Conservation (phyloP, 495 filamentous ascomycete species). For the Talaromyces adpressus region DNA sequence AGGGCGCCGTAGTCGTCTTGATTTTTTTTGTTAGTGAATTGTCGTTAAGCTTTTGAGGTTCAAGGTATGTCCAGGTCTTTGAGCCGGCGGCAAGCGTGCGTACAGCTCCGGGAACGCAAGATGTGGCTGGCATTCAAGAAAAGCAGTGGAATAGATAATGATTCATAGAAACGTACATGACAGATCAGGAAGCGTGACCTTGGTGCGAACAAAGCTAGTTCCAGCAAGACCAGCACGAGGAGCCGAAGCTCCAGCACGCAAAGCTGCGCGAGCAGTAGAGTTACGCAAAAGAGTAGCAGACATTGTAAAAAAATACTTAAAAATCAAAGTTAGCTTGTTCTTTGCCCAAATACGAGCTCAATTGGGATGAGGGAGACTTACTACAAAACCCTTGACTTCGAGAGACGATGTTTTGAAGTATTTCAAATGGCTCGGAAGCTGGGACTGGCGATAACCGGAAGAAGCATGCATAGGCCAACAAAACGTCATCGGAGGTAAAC, state of each 20-base stretch:
- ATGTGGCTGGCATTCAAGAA: not conserved
- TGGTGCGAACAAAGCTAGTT: slow-evolving; percentile 72
- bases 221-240: slow-evolving; percentile 53
- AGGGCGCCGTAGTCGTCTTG: slow-evolving; percentile 84
- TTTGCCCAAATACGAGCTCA: not conserved
- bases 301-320: slow-evolving; percentile 28
- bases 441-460: not conserved
- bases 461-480: slow-evolving; percentile 6
- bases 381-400: not conserved
- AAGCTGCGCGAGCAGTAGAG: slow-evolving; percentile 43
- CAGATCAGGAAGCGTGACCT: slow-evolving; percentile 93
- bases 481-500: slow-evolving; percentile 5
- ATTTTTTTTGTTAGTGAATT: not conserved
- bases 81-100: not conserved
- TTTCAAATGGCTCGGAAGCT: not conserved
- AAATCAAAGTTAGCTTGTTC: not conserved
- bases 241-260: slow-evolving; percentile 46
- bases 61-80: not conserved
- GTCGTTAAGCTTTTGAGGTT: not conserved
- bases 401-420: not conserved
- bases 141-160: not conserved
- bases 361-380: not conserved
- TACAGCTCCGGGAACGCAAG: not conserved
- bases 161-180: slow-evolving; percentile 54
- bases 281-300: slow-evolving; percentile 47